These are phyloP conservation scores for Vitis rupestris DNA, from an alignment of 164 flowering plant genomes.

Conservation along the genomic window DNA sequence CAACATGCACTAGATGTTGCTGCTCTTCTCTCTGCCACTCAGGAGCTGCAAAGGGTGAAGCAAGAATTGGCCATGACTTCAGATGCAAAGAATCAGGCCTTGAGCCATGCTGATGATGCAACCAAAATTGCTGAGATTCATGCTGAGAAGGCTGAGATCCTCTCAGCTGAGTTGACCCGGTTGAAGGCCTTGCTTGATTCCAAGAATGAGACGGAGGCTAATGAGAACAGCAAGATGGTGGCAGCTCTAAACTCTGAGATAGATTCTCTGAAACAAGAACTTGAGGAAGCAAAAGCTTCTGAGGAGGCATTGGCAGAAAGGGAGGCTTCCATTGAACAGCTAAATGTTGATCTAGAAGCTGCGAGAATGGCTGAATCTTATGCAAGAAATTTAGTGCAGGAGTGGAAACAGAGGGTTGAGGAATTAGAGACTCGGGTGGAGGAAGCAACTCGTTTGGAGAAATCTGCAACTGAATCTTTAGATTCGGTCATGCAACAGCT, in stretches of 20 bases:
- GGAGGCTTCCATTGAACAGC: constrained; percentile 52
- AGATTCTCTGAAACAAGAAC: constrained; percentile 53
- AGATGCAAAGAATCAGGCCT: constrained; percentile 80
- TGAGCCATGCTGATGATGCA: constrained; percentile 82
- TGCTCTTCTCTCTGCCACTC: constrained; percentile 60
- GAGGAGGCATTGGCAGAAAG: constrained; percentile 43
- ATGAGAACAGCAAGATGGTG: constrained; percentile 41
- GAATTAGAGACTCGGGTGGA: constrained; percentile 46
- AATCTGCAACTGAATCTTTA: constrained; percentile 70
- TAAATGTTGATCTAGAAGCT: constrained; percentile 67
- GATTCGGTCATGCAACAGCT: constrained; percentile 66
- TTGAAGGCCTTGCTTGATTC: constrained; percentile 72
- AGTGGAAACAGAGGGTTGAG: constrained; percentile 57
- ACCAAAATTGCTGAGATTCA: constrained; percentile 84
- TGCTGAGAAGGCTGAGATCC: constrained; percentile 67
- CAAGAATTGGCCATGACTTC: constrained; percentile 69
- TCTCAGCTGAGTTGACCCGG: constrained; percentile 58
- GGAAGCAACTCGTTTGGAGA: constrained; percentile 62
- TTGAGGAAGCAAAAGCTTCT: constrained; percentile 29
- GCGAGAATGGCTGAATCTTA: constrained; percentile 73
- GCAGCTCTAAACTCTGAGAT: constrained; percentile 54
- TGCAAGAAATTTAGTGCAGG: constrained; percentile 54
- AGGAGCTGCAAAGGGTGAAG: constrained; percentile 69
- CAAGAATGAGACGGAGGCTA: constrained; percentile 44
- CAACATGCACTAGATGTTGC: constrained; percentile 80